phyloP scores from a whole-genome alignment of 805 yeast genomes.

The Diddensiella santjacobensis region DNA sequence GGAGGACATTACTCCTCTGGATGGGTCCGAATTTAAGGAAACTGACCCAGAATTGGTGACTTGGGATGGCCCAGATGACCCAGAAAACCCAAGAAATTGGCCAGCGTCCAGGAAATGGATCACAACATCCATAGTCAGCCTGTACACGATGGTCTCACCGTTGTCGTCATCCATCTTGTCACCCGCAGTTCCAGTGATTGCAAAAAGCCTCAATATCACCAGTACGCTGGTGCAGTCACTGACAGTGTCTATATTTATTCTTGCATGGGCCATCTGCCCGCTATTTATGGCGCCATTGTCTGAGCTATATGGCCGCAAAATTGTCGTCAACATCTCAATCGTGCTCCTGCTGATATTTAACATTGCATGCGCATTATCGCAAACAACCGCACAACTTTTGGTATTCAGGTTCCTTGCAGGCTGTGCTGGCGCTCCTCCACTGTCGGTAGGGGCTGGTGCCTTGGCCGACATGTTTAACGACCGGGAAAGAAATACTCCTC shows the following conservation, averaged over 20 bases:
- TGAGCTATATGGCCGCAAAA: slow-evolving; percentile 60
- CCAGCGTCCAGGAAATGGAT: slow-evolving; percentile 38
- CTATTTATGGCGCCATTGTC: slow-evolving; percentile 63
- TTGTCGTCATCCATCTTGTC: slow-evolving; percentile 60
- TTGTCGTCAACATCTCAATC: slow-evolving; percentile 51
- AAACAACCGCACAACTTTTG: slow-evolving; percentile 52
- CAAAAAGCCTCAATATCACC: slow-evolving; percentile 42
- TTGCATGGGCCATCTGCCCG: slow-evolving; percentile 69
- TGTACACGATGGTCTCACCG: slow-evolving; percentile 58
- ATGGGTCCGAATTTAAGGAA: slow-evolving; percentile 50
- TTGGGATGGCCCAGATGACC: slow-evolving; percentile 63
- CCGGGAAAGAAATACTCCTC: slow-evolving; percentile 49
- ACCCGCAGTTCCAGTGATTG: slow-evolving; percentile 53
- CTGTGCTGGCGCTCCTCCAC: slow-evolving; percentile 61
- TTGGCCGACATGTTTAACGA: slow-evolving; percentile 58
- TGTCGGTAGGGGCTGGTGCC: slow-evolving; percentile 67
- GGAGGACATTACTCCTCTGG: slow-evolving; percentile 26
- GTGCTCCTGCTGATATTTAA: slow-evolving; percentile 40
- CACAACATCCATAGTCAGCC: slow-evolving; percentile 45
- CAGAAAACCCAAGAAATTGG: slow-evolving; percentile 66
- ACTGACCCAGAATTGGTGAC: slow-evolving; percentile 65
- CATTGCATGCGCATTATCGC: slow-evolving; percentile 59
- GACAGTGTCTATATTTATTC: slow-evolving; percentile 60
- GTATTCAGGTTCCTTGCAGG: slow-evolving; percentile 63
- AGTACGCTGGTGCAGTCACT: slow-evolving; percentile 45